These are phyloP conservation scores for Colletotrichum viniferum DNA, from an alignment of 2,329 filamentous ascomycete genomes.

Conservation along the genomic window DNA sequence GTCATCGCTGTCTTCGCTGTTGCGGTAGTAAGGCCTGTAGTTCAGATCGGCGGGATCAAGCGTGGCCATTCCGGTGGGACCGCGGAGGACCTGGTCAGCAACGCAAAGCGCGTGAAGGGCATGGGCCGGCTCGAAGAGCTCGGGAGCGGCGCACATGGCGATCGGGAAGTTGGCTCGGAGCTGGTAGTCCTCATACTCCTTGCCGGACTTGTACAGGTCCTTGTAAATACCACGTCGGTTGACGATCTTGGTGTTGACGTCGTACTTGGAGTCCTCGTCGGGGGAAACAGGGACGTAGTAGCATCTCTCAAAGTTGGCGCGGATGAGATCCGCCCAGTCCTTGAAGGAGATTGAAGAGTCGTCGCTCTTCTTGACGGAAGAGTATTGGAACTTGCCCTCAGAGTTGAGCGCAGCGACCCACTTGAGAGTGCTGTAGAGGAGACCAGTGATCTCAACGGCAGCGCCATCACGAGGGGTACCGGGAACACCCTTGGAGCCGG, in stretches of 20 bases:
- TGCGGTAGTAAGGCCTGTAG: conserved; percentile 93
- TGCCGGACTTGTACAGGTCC: conserved; percentile 90
- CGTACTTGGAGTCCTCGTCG: conserved; percentile 76
- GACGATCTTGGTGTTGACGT: conserved; percentile 78
- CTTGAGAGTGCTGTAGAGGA: conserved; percentile 85
- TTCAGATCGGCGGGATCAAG: conserved; percentile 91
- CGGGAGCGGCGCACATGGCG: conserved; percentile 91
- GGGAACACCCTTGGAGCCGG: conserved; percentile 89
- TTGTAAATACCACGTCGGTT: conserved; percentile 98
- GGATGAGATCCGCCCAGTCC: conserved; percentile 81
- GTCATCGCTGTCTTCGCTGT: conserved; percentile 89
- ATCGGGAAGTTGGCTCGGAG: conserved; percentile 93
- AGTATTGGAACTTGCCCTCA: conserved; percentile 73
- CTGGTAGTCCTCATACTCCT: conserved; percentile 98
- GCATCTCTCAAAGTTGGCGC: conserved; percentile 86
- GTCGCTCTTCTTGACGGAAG: conserved; percentile 71
- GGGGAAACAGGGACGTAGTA: conserved; percentile 81
- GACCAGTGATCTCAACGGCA: conserved; percentile 91
- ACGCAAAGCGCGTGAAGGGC: conserved; percentile 81
- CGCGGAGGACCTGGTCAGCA: conserved; percentile 79
- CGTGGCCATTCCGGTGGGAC: conserved; percentile 93
- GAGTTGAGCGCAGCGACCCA: conserved; percentile 77
- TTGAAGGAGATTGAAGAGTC: conserved; percentile 68
- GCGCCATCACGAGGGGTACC: conserved; percentile 97
- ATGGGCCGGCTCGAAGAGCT: conserved; percentile 80